Percentiles rank a stretch among this genome's conserved stretches.
Conservation (phyloP, 1,284 basidiomycete genomes). For the Sporisorium iseilematis-ciliati region DNA sequence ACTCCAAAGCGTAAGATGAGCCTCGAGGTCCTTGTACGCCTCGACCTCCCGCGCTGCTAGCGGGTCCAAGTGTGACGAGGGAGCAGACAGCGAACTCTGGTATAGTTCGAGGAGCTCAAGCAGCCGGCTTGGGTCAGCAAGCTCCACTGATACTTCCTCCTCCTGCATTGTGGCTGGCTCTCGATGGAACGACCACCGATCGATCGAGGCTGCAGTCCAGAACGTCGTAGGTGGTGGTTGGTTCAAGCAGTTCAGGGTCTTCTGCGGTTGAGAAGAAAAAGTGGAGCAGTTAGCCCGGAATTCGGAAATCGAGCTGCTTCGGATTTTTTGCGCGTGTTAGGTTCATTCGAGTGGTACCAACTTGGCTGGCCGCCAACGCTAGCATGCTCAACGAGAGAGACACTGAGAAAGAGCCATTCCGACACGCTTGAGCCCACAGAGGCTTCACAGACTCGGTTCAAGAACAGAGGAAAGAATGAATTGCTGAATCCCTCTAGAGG, state of each 20-base stretch:
- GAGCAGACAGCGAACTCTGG: not conserved
- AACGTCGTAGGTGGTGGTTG: no score
- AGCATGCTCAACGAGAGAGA: no score
- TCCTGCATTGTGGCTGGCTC: not conserved
- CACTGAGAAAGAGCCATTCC: no score
- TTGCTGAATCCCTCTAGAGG: not conserved
- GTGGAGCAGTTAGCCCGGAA: no score
- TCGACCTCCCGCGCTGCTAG: not conserved
- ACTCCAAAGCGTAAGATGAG: slow-evolving; percentile 6
- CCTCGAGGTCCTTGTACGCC: slow-evolving; percentile 15
- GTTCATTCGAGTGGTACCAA: no score
- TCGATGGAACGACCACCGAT: not conserved
- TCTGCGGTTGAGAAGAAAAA: no score
- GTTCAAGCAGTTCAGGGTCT: no score
- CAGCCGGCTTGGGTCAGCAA: not conserved
- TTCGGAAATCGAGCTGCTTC: no score
- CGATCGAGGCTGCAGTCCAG: no score
- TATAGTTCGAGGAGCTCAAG: slow-evolving; percentile 14
- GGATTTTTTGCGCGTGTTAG: no score
- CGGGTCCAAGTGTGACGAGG: not conserved
- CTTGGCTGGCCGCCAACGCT: no score
- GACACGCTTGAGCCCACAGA: no score
- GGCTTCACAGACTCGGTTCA: not conserved
- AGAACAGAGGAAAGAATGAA: not conserved
- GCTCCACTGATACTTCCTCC: not conserved